Base-by-base conservation (phyloP, 495 filamentous ascomycete species). In the Neurospora sp. region DNA sequence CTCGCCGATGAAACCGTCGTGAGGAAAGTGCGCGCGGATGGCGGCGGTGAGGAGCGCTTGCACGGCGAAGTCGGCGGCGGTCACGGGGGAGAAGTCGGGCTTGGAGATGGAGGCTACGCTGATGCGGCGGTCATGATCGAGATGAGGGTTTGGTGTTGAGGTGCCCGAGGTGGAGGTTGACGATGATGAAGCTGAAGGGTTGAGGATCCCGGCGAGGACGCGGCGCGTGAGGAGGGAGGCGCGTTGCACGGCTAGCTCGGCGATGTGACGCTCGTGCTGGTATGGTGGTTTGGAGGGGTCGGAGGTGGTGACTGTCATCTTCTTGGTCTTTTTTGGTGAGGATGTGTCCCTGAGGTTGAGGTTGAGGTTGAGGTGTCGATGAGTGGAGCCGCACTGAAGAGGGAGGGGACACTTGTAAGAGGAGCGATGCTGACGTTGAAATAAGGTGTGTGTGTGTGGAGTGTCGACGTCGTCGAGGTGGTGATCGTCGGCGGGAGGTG, bases 31-130 rank as follows among this genome's bases (percentile, higher is more conserved):
- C 69, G 76, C 53, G 76, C 85, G 86, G 42, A 89, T 79, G 12
- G 87, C 85, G 53, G 79, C 81, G 74, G 89, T 87, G 68, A 89
- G 85, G 14, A 88, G 82, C 40, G 86, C 85, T 73, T 89, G 87
- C 11, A 85, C 83, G 70, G 84, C 87, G 73, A 88, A 88, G 74
- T 89, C 87, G 76, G 85, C 87, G 27, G 87, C 84, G 3, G 87
- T 89, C 6, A 89, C 87, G 5, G 87, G 87, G 3, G 84, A 85
- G 3, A 76, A 75, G 75, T 89, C 87, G 69, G 77, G 78, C 71
- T 89, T 89, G 75, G 85, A 81, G n/a, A 87, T 77, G 14, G 76
- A 71, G 70, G 68, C 40, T 31, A 69, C 72, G 35, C 70, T 73
- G 22, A 70, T n/a, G 74, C 40, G 46, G 71, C 20, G 44, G 39